Conservation (phyloP, 2,329 filamentous ascomycete genomes). For the Penicillium sp. region DNA sequence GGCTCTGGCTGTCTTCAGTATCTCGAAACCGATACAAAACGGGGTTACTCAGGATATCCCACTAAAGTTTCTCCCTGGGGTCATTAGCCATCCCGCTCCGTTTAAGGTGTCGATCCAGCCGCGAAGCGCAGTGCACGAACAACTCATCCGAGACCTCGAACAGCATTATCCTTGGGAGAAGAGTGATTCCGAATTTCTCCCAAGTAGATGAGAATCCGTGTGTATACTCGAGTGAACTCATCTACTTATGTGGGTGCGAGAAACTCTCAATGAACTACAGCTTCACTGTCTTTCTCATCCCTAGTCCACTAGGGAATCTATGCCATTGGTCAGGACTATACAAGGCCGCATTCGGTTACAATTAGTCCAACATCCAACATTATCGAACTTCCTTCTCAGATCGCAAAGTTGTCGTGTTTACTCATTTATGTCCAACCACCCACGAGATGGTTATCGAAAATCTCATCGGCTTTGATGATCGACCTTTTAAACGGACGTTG, state of each 20-base stretch:
- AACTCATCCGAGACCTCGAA: constrained; percentile 38
- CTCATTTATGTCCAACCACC: not conserved
- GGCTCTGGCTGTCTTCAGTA: constrained; percentile 19
- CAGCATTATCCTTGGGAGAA: constrained; percentile 41
- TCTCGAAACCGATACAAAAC: constrained; percentile 17
- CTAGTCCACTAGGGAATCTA: not conserved
- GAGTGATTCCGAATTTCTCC: constrained; percentile 36
- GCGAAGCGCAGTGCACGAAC: constrained; percentile 34
- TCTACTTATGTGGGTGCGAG: not conserved
- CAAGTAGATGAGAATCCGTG: not conserved
- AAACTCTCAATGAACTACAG: not conserved
- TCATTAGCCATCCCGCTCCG: constrained; percentile 39
- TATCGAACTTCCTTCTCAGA: not conserved
- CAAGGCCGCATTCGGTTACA: not conserved
- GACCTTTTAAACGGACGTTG: too few species aligned
- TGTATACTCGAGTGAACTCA: not conserved
- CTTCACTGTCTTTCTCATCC: not conserved
- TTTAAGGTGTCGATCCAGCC: constrained; percentile 38
- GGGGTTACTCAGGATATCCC: constrained; percentile 14
- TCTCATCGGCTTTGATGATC: not conserved
- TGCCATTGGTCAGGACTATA: not conserved
- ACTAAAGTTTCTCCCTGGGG: constrained; percentile 16
- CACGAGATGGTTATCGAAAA: not conserved
- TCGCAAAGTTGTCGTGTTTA: not conserved
- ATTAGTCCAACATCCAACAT: not conserved